Conservation (phyloP, 371 early-diverging fungal genomes). For the Zopfochytrium polystomum region DNA sequence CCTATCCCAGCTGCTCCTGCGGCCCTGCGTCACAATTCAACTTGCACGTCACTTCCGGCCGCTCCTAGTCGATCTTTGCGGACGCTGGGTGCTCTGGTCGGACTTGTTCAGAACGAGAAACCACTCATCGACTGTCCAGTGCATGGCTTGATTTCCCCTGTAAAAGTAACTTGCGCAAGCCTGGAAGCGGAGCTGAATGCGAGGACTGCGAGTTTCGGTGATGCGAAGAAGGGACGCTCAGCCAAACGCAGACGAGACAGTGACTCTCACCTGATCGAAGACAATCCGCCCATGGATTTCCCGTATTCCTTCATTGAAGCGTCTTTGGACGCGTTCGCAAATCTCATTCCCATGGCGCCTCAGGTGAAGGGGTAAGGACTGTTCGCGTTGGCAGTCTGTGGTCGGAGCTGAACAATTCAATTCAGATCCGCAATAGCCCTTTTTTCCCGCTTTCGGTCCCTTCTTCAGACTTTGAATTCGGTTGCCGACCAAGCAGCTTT, state of each 20-base stretch:
- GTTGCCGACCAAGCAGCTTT: background rate
- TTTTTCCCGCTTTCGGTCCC: background rate
- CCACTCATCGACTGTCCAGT: background rate
- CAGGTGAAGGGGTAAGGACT: too few species aligned
- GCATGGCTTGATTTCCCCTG: background rate
- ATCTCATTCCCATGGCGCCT: constrained; percentile 5
- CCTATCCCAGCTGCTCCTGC: constrained; percentile 28
- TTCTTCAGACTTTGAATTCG: constrained; percentile 19
- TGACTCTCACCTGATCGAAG: constrained; percentile 20
- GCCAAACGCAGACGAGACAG: constrained; percentile 44
- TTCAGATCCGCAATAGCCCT: background rate
- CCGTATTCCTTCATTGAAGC: background rate
- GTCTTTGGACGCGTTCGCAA: constrained; percentile 3
- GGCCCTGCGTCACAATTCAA: constrained; percentile 29
- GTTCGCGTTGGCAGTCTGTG: constrained; percentile 7
- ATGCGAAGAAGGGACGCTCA: background rate
- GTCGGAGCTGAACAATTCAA: background rate
- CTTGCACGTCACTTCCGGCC: constrained; percentile 68
- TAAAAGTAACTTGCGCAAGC: too few species aligned
- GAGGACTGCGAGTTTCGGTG: too few species aligned
- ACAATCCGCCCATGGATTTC: background rate
- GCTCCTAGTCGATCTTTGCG: constrained; percentile 74
- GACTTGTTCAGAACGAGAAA: constrained; percentile 21
- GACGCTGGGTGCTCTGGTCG: constrained; percentile 61
- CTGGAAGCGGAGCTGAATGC: too few species aligned